Base-by-base conservation (phyloP, 1,284 basidiomycete species). In the Puccinia brachypodii region DNA sequence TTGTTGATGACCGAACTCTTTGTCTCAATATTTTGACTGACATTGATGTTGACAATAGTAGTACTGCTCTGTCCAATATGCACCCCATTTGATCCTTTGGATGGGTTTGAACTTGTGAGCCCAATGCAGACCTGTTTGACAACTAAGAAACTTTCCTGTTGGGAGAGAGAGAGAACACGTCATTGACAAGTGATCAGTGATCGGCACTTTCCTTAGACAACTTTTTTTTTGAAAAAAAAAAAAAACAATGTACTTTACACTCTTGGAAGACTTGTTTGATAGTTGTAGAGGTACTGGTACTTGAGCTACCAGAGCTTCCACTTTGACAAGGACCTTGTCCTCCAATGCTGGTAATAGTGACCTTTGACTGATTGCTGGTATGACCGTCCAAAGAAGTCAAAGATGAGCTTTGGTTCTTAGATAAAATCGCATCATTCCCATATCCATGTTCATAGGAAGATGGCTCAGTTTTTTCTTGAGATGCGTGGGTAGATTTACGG, bases 111-210 rank as follows among this genome's bases (percentile, higher is more conserved):
- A 60, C 9, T 42, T 4, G 42, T 76, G 28, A 76, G 60, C 28
- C 74, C 74, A 36, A 44, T 62, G 40, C 74, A 76, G 16, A 76
- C 74, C 60, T 64, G 56, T 44, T 76, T 28, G 42, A 76, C 74
- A 4, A 42, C 74, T 31, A 76, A 25, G 47, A 31, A 76, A 42
- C 58, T 76, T 76, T 64, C 58, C 74, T 76, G 74, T 76, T 50
- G 44, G n/a, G n/a, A n/a, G n/a, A n/a, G n/a, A n/a, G n/a, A n/a
- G n/a, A 64, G 68, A 28, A 69, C 44, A 19, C 14, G 6, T 11
- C 38, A n/a, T 71, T 2, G 19, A 11, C 1, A 68, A 68, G 14
- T 25, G 40, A 40, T 40, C 7, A 28, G n/a, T 68, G 36, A 68
- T 25, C 13, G 13, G 38, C 22, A 75, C 3, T 47, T 16, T 22